Base-by-base conservation (phyloP, 495 filamentous ascomycete genomes). In the Penicillium verhagenii region DNA sequence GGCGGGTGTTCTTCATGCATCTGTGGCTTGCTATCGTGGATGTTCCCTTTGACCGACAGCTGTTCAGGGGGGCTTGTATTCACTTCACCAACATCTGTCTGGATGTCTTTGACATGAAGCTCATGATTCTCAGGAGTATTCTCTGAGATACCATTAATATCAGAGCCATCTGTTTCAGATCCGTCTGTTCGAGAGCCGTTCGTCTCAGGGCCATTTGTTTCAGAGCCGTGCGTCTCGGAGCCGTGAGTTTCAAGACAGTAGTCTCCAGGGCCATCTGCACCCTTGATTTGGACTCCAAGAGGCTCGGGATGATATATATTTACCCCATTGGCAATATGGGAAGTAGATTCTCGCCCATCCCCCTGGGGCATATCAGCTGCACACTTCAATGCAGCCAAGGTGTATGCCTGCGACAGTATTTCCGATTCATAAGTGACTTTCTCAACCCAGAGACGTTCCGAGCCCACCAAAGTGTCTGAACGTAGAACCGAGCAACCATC, bases 381-480 rank as follows among this genome's bases (percentile, higher is more conserved):
- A 10, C 23, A 6, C 1, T 43, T 43, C 18, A 43, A 6, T 20
- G 50, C 50, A 19, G 72, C 62, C 6, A 74, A 47, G 25, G 50
- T 61, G 47, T 77, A 78, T 3, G 64, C 55, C 35, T 70, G 23
- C 0, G 59, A 52, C 2, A 78, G 55, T 3, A 70, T 39, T 2
- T 45, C 16, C 2, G 65, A 74, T 19, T 50, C 50, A 49, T 73
- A 78, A 5, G 59, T 64, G 26, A 72, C 68, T 48, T 78, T 78
- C 46, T 77, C 73, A 7, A 76, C 65, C 74, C 75, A 78, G 2
- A 75, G 44, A 31, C 29, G 29, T 7, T 57, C 58, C 0, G 43
- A 52, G 26, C 37, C 42, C 25, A 7, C 21, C 40, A 29, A 4
- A 18, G 14, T 19, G 8, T 48, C 43, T 2, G 43, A 48, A 18